Evolutionary conservation across 345 rosid genomes (phyloP).

Genomic region (Eucalyptus regnans): DNA sequence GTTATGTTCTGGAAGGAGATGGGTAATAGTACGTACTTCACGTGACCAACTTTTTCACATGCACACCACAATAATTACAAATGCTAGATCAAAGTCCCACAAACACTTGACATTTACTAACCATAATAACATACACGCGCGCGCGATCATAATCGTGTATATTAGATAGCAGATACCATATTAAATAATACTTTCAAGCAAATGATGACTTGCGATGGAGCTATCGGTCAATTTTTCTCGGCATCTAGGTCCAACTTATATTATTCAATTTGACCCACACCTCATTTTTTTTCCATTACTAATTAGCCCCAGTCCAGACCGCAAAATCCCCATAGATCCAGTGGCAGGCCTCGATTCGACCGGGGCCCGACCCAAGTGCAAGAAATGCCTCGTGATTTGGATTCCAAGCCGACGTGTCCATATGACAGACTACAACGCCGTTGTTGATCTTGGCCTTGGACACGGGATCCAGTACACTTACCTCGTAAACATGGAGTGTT

Average conservation of each 20-base stretch:
- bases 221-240: background rate
- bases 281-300: background rate
- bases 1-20: background rate
- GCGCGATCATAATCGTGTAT: background rate
- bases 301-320: slow-evolving; percentile 54
- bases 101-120: background rate
- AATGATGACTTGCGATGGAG: background rate
- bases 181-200: background rate
- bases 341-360: slow-evolving; percentile 67
- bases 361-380: slow-evolving; percentile 67
- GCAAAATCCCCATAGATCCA: slow-evolving; percentile 80
- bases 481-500: slow-evolving; percentile 59
- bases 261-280: background rate
- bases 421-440: slow-evolving; percentile 74
- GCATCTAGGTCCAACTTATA: background rate
- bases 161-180: fast-evolving
- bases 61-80: background rate
- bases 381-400: slow-evolving; percentile 68
- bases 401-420: slow-evolving; percentile 79
- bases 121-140: background rate
- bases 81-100: background rate
- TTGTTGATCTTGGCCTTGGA: slow-evolving; percentile 42
- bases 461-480: slow-evolving; percentile 47
- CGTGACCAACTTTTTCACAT: background rate
- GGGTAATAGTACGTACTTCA: background rate